Percentiles rank a stretch among this genome's conserved stretches.
phyloP scores from a whole-genome alignment of 2,329 filamentous ascomycete species.

The Aspergillus sp. region DNA sequence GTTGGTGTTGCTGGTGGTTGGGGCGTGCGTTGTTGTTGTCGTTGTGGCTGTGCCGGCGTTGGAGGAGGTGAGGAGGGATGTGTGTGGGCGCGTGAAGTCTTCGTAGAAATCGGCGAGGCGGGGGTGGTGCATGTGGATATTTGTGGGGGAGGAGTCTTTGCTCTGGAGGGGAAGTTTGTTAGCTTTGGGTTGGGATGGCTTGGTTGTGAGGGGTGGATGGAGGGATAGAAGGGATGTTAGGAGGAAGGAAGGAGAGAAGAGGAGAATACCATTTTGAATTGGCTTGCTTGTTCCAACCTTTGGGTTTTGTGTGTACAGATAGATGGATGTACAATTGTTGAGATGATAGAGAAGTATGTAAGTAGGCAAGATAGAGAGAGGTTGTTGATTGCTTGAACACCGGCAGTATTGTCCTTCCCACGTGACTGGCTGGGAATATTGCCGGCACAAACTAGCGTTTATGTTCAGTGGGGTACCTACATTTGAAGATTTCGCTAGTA shows the following conservation, averaged over 20 bases:
- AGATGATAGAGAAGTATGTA: too few species aligned
- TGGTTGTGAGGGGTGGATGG: background rate
- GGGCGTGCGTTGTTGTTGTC: conserved; percentile 6
- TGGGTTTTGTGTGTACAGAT: too few species aligned
- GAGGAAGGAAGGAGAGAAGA: background rate
- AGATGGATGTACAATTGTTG: background rate
- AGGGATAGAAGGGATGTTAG: background rate
- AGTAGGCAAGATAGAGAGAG: too few species aligned
- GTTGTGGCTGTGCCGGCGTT: conserved; percentile 1
- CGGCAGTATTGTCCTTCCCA: background rate
- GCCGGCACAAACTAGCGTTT: too few species aligned
- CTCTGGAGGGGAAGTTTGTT: conserved; percentile 33
- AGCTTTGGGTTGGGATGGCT: conserved; percentile 1
- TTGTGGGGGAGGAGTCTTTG: conserved; percentile 51
- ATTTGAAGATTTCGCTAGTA: too few species aligned
- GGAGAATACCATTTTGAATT: conserved; percentile 23
- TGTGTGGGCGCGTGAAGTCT: conserved; percentile 49
- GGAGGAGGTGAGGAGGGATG: conserved; percentile 19
- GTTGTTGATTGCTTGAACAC: background rate
- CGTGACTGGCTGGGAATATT: background rate
- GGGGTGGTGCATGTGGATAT: conserved; percentile 50
- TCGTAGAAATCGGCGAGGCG: conserved; percentile 51
- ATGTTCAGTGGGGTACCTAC: too few species aligned
- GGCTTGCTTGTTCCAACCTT: background rate
- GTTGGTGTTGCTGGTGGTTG: conserved; percentile 10